These are phyloP conservation scores for Sphagnum fallax DNA, from an alignment of 228 moss, liverwort and hornwort genomes.

Conservation along the genomic window DNA sequence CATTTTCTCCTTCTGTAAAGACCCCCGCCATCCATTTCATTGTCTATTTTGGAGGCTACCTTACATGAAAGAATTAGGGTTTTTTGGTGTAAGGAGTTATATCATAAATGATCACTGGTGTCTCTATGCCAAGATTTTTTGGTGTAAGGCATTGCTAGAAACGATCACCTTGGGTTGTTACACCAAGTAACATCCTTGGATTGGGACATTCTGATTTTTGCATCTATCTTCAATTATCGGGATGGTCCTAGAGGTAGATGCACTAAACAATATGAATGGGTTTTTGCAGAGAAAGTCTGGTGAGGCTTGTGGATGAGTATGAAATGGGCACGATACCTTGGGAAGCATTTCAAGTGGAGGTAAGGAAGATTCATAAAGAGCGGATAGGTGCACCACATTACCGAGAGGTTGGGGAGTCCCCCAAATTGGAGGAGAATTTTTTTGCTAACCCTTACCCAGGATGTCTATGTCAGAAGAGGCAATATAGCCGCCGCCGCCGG, in stretches of 20 bases:
- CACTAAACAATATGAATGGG: background rate
- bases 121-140: no score
- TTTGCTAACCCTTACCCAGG: constrained; percentile 75
- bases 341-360: constrained; percentile 30
- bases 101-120: no score
- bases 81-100: no score
- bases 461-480: constrained; percentile 55
- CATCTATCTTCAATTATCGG: no score
- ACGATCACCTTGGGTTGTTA: no score
- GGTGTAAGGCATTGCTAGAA: no score
- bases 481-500: constrained; percentile 11
- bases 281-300: constrained; percentile 44
- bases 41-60: no score
- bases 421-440: constrained; percentile 70
- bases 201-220: no score
- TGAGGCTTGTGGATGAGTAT: constrained; percentile 53
- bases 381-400: constrained; percentile 52
- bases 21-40: no score
- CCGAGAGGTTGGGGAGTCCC: constrained; percentile 31
- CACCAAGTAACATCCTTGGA: no score
- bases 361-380: constrained; percentile 33
- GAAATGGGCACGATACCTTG: constrained; percentile 33
- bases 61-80: no score
- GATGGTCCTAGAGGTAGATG: background rate
- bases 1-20: background rate